These are phyloP conservation scores for Chrysanthemum makinoi DNA, from an alignment of 129 eudicot genomes.

Conservation along the genomic window DNA sequence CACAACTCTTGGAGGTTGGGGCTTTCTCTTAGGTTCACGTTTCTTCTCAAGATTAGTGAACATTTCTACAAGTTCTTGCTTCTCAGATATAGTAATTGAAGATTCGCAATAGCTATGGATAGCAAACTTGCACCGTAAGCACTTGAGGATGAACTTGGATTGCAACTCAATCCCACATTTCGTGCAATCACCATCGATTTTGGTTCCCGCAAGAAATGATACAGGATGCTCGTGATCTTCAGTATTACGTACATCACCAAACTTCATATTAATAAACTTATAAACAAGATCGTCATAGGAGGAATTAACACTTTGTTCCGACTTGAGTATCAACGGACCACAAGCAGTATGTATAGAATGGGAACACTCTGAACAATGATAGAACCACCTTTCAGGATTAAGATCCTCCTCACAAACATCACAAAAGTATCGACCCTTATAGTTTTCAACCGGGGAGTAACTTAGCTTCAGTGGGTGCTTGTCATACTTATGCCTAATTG, in stretches of 20 bases:
- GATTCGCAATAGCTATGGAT: neutral
- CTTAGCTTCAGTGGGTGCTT: constrained; percentile 19
- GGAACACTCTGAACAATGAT: constrained; percentile 8
- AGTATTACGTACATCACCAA: neutral
- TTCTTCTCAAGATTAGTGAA: neutral
- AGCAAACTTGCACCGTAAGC: constrained; percentile 3
- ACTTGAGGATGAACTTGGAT: neutral
- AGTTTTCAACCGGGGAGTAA: constrained; percentile 16
- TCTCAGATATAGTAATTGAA: neutral
- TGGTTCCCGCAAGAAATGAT: neutral
- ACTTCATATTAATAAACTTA: constrained; percentile 10
- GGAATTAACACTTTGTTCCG: neutral
- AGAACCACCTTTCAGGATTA: constrained; percentile 15
- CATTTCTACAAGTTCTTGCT: neutral
- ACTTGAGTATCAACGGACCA: constrained; percentile 16
- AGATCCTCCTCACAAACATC: constrained; percentile 25
- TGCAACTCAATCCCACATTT: neutral
- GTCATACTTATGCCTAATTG: constrained; percentile 22
- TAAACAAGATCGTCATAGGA: neutral
- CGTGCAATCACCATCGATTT: neutral
- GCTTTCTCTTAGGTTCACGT: neutral
- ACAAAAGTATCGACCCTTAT: constrained; percentile 21
- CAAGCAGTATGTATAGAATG: constrained; percentile 24
- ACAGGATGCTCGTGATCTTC: constrained; percentile 3
- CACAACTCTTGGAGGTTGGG: neutral